Percentiles rank a stretch among this genome's conserved stretches.
These are phyloP conservation scores for Flaveria bidentis DNA, from an alignment of 129 eudicot species.

Conservation along the genomic window DNA sequence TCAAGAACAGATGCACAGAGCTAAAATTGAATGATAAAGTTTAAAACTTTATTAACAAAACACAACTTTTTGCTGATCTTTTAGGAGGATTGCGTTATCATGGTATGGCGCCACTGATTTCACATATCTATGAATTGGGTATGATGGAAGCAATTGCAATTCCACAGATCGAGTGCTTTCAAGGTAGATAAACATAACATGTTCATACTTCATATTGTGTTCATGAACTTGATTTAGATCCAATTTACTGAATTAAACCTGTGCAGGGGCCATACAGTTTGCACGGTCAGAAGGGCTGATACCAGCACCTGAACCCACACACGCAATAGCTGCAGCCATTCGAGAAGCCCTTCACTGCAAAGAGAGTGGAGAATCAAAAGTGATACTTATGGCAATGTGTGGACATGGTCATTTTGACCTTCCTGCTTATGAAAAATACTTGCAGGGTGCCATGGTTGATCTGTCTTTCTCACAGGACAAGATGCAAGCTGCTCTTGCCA, in stretches of 20 bases:
- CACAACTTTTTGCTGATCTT: neutral
- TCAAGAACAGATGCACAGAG: neutral
- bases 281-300: constrained; percentile 89
- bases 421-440: constrained; percentile 71
- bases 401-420: constrained; percentile 93
- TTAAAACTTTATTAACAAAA: neutral
- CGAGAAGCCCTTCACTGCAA: constrained; percentile 92
- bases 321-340: constrained; percentile 94
- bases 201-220: neutral
- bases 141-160: constrained; percentile 80
- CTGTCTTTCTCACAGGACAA: constrained; percentile 67
- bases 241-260: neutral
- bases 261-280: constrained; percentile 84
- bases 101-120: constrained; percentile 94
- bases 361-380: constrained; percentile 91
- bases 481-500: constrained; percentile 67
- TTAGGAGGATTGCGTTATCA: constrained; percentile 95
- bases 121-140: constrained; percentile 84
- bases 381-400: constrained; percentile 89
- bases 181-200: constrained; percentile 45
- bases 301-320: constrained; percentile 97
- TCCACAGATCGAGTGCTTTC: constrained; percentile 90
- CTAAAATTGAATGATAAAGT: neutral
- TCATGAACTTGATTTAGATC: neutral
- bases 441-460: constrained; percentile 80